Percentiles rank a stretch among this genome's conserved stretches.
phyloP scores from a whole-genome alignment of 305 asterid genomes.

The Fraxinus nigra region DNA sequence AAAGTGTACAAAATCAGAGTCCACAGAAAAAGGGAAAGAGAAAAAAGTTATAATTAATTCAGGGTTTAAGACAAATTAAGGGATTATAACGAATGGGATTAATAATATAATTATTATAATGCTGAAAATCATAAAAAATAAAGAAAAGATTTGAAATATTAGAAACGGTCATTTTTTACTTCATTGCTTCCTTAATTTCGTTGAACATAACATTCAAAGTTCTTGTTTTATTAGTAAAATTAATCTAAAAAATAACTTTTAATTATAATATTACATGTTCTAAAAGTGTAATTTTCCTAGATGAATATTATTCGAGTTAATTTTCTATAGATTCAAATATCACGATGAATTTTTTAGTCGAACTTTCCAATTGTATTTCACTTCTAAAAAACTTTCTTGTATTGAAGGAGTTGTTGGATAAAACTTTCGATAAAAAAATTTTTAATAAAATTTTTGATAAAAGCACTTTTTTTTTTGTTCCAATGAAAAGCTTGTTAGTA shows the following conservation, averaged over 20 bases:
- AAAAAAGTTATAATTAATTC: conserved; percentile 12
- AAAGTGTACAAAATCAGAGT: conserved; percentile 26
- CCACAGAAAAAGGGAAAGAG: conserved; percentile 11
- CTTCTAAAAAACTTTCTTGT: background rate
- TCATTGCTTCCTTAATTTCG: background rate
- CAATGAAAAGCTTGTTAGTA: background rate
- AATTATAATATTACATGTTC: too few relatives aligned
- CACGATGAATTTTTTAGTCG: background rate
- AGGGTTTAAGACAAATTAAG: conserved; percentile 24
- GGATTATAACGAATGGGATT: background rate
- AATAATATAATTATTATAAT: background rate
- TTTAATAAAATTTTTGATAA: too few relatives aligned
- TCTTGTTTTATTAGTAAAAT: too few relatives aligned
- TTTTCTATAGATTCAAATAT: too few relatives aligned
- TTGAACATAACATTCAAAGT: background rate
- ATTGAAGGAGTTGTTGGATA: background rate
- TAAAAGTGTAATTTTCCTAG: background rate
- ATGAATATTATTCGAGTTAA: background rate
- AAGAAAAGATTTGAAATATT: background rate
- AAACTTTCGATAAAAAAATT: too few relatives aligned
- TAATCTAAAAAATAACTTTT: background rate
- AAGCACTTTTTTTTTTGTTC: too few relatives aligned
- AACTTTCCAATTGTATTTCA: too few relatives aligned
- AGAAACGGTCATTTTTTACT: background rate
- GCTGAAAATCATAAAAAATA: background rate